Percentiles rank a stretch among this genome's conserved stretches.
Conservation (phyloP, 495 filamentous ascomycete species). For the Penicillium silybi region DNA sequence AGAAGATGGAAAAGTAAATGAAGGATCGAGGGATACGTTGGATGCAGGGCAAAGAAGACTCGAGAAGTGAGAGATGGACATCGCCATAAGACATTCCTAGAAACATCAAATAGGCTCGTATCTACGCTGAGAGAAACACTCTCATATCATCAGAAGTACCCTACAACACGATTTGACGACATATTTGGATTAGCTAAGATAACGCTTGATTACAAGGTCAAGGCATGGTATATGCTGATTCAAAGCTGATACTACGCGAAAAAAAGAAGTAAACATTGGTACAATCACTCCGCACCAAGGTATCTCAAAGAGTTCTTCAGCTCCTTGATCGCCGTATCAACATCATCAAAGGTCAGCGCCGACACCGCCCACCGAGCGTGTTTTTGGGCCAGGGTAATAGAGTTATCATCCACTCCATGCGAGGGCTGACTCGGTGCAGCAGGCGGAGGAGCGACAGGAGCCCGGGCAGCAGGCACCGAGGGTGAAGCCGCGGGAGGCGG, state of each 20-base stretch:
- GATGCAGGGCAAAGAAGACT: not conserved
- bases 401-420: conserved; percentile 60
- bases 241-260: not conserved
- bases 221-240: not conserved
- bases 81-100: not conserved
- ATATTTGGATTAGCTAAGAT: not conserved
- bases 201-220: not conserved
- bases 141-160: not conserved
- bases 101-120: not conserved
- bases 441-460: conserved; percentile 15
- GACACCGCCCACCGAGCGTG: conserved; percentile 98
- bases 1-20: not conserved
- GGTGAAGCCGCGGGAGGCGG: conserved; percentile 23
- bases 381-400: conserved; percentile 80
- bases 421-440: conserved; percentile 20
- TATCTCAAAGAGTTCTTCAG: conserved; percentile 64
- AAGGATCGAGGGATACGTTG: not conserved
- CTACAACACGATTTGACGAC: too few species aligned
- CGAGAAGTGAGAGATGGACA: not conserved
- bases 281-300: conserved; percentile 34
- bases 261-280: not conserved
- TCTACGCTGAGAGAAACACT: not conserved
- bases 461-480: conserved; percentile 12
- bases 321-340: conserved; percentile 84
- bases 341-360: conserved; percentile 93